phyloP scores from a whole-genome alignment of 495 filamentous ascomycete genomes.

The Chlorociboria aeruginascens region DNA sequence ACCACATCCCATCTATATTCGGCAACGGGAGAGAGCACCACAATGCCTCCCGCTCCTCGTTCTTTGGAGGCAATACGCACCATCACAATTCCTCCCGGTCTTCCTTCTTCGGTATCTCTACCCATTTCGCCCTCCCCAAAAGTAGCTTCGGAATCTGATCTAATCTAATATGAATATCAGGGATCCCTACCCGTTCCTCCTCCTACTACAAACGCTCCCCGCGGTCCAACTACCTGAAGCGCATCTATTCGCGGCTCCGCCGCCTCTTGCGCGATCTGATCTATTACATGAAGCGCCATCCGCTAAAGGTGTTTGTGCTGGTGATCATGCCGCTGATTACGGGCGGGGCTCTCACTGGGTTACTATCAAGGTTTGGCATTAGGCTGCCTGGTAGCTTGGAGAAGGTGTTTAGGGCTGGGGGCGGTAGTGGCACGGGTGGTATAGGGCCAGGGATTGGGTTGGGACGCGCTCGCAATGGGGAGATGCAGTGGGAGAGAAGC shows the following conservation, averaged over 20 bases:
- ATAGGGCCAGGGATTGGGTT: constrained; percentile 14
- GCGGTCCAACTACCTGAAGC: constrained; percentile 61
- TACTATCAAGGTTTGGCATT: constrained; percentile 66
- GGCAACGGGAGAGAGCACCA: not conserved
- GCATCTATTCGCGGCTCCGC: constrained; percentile 56
- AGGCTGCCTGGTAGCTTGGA: constrained; percentile 49
- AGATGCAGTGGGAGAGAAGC: constrained; percentile 29
- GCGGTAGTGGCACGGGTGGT: constrained; percentile 22
- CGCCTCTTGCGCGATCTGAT: constrained; percentile 62
- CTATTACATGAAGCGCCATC: constrained; percentile 65
- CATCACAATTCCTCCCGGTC: constrained; percentile 31
- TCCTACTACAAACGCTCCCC: constrained; percentile 61
- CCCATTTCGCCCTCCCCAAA: not conserved
- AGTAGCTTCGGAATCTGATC: not conserved
- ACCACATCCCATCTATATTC: not conserved
- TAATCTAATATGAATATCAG: not conserved
- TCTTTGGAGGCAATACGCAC: constrained; percentile 13
- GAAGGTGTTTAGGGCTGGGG: constrained; percentile 39
- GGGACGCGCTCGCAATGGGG: constrained; percentile 23
- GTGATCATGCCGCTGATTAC: constrained; percentile 76
- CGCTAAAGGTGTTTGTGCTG: constrained; percentile 72
- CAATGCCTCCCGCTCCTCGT: constrained; percentile 3
- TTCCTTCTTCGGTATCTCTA: constrained; percentile 29
- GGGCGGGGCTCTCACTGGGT: constrained; percentile 60
- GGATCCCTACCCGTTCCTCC: constrained; percentile 27